These are phyloP conservation scores for Abelmoschus esculentus DNA, from an alignment of 345 rosid genomes.

Conservation along the genomic window DNA sequence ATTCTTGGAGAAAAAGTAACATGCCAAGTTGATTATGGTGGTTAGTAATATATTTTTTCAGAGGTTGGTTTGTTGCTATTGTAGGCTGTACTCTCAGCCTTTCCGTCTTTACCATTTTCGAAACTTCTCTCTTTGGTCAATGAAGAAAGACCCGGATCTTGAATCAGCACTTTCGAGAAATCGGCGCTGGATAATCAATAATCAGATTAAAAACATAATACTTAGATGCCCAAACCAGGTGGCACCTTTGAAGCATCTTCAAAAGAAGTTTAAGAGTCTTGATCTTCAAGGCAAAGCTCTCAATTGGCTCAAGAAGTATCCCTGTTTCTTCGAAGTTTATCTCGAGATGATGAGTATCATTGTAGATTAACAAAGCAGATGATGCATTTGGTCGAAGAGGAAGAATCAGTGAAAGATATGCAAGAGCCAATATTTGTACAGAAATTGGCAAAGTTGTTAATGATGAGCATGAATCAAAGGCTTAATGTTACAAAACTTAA, in stretches of 20 bases:
- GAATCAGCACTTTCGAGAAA: conserved; percentile 78
- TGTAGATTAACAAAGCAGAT: conserved; percentile 62
- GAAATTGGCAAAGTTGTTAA: conserved; percentile 64
- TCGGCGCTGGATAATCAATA: conserved; percentile 82
- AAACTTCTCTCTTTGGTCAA: conserved; percentile 79
- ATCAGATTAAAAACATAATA: conserved; percentile 76
- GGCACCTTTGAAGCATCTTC: conserved; percentile 47
- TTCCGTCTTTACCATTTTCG: conserved; percentile 20
- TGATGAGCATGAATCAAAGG: conserved; percentile 72
- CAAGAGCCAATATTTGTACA: conserved; percentile 54
- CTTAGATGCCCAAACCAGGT: conserved; percentile 64
- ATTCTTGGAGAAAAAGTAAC: not conserved
- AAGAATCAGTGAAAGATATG: conserved; percentile 53
- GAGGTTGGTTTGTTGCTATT: not conserved
- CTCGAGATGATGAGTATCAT: conserved; percentile 53
- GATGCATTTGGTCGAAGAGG: conserved; percentile 74
- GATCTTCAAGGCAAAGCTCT: conserved; percentile 93
- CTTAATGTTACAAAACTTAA: conserved; percentile 67
- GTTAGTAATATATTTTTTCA: not conserved
- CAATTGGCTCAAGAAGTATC: conserved; percentile 90
- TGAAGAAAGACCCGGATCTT: conserved; percentile 82
- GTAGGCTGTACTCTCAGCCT: conserved; percentile 14
- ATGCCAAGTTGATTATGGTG: conserved; percentile 9
- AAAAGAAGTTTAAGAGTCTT: conserved; percentile 86
- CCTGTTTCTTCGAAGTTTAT: conserved; percentile 74